Percentiles rank a stretch among this genome's conserved stretches.
These are phyloP conservation scores for Maudiozyma pseudohumilis DNA, from an alignment of 805 yeast genomes.

Conservation along the genomic window DNA sequence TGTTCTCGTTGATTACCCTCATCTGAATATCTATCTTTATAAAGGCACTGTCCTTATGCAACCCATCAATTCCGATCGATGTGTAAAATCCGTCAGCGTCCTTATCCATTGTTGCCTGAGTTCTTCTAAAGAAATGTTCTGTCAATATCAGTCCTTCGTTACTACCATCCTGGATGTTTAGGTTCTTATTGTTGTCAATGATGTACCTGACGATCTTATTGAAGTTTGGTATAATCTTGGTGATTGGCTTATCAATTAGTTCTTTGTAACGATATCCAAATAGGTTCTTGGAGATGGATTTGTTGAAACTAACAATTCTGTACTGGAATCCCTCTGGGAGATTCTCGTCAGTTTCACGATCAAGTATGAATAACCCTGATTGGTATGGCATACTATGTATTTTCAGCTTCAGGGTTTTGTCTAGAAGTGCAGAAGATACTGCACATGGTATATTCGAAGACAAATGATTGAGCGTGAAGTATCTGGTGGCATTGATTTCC, in stretches of 20 bases:
- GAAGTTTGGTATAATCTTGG: conserved; percentile 55
- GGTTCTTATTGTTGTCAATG: conserved; percentile 27
- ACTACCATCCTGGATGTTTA: conserved; percentile 32
- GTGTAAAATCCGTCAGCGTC: conserved; percentile 42
- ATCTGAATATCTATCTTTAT: conserved; percentile 73
- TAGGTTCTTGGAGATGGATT: conserved; percentile 64
- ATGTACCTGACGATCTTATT: conserved; percentile 28
- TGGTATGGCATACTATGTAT: conserved; percentile 77
- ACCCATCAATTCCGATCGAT: conserved; percentile 56
- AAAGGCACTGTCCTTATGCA: conserved; percentile 55
- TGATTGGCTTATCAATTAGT: conserved; percentile 39
- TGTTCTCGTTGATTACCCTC: conserved; percentile 50
- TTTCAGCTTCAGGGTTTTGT: conserved; percentile 43
- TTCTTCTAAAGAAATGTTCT: conserved; percentile 76
- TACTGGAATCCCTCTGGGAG: conserved; percentile 33
- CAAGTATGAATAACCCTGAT: conserved; percentile 69
- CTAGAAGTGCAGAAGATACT: conserved; percentile 47
- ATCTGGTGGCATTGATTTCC: conserved; percentile 46
- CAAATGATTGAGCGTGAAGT: conserved; percentile 47
- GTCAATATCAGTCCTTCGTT: conserved; percentile 66
- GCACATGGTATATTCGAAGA: conserved; percentile 61
- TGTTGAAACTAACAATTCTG: conserved; percentile 60
- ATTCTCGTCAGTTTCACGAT: background rate
- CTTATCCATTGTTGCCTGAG: conserved; percentile 35
- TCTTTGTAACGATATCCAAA: conserved; percentile 52